Conservation (phyloP, 495 filamentous ascomycete genomes). For the Neurospora tetraspora region DNA sequence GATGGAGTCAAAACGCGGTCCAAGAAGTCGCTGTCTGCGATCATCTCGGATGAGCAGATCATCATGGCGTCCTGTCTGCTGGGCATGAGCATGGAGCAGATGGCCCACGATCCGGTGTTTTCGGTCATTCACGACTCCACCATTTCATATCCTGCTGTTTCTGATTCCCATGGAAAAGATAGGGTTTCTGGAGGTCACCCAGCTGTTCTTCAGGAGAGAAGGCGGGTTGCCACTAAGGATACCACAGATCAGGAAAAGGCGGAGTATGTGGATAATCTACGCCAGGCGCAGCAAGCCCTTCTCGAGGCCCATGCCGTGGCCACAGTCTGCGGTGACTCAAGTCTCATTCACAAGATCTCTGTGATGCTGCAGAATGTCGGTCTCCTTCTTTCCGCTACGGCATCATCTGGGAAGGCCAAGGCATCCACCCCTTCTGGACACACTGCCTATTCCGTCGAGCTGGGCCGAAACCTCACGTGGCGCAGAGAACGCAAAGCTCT, state of each 20-base stretch:
- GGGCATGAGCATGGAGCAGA: slow-evolving; percentile 50
- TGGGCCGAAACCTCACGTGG: slow-evolving; percentile 50
- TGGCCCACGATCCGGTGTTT: slow-evolving; percentile 74
- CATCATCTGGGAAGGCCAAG: slow-evolving; percentile 27
- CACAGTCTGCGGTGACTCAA: slow-evolving; percentile 32
- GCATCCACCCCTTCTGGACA: slow-evolving; percentile 44
- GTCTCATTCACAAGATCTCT: slow-evolving; percentile 47
- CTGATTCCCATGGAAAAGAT: slow-evolving; percentile 16
- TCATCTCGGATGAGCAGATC: slow-evolving; percentile 38
- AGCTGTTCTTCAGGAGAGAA: background rate
- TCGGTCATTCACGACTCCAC: slow-evolving; percentile 87
- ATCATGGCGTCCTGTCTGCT: slow-evolving; percentile 49
- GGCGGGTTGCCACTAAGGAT: slow-evolving; percentile 8
- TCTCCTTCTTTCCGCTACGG: slow-evolving; percentile 54
- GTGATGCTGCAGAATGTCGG: slow-evolving; percentile 50
- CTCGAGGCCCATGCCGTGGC: slow-evolving; percentile 46
- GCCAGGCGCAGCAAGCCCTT: slow-evolving; percentile 50
- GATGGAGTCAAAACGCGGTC: slow-evolving; percentile 33
- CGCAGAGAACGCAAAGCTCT: slow-evolving; percentile 49
- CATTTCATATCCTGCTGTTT: slow-evolving; percentile 65
- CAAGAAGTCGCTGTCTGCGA: slow-evolving; percentile 21
- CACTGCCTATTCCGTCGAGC: slow-evolving; percentile 51
- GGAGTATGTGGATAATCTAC: slow-evolving; percentile 48
- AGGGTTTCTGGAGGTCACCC: slow-evolving; percentile 2
- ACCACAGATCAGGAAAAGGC: slow-evolving; percentile 22